Percentiles rank a stretch among this genome's conserved stretches.
phyloP scores from a whole-genome alignment of 345 rosid genomes.

The Acer campestre region DNA sequence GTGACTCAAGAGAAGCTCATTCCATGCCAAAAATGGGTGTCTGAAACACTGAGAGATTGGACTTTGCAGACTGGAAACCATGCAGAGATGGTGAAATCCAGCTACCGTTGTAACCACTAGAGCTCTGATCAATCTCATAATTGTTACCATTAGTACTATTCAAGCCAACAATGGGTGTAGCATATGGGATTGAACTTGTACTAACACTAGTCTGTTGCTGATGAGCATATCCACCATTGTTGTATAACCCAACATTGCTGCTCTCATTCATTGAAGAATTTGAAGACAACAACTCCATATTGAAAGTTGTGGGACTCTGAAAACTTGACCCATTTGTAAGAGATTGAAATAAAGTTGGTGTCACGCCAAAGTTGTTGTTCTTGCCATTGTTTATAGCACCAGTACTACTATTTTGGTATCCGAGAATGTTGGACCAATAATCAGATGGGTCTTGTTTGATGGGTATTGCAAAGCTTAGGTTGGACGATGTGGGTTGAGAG shows the following conservation, averaged over 20 bases:
- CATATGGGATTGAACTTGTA: constrained; percentile 45
- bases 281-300: constrained; percentile 35
- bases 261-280: constrained; percentile 23
- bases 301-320: constrained; percentile 26
- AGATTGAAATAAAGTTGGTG: constrained; percentile 22
- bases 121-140: constrained; percentile 31
- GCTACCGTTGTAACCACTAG: constrained; percentile 35
- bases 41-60: constrained; percentile 69
- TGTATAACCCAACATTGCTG: constrained; percentile 32
- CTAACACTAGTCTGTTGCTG: constrained; percentile 30
- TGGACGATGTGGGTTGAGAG: constrained; percentile 38
- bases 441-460: constrained; percentile 64
- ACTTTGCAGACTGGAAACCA: constrained; percentile 63
- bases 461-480: constrained; percentile 59
- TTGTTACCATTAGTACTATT: constrained; percentile 31
- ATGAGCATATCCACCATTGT: constrained; percentile 38
- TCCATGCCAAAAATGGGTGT: constrained; percentile 91
- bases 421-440: constrained; percentile 65
- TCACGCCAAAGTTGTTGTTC: constrained; percentile 20
- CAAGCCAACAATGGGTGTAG: constrained; percentile 33
- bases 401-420: constrained; percentile 36
- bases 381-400: constrained; percentile 12
- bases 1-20: constrained; percentile 38
- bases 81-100: constrained; percentile 54
- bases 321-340: constrained; percentile 15